Conservation (phyloP, 305 asterid species). For the Fraxinus nigra region DNA sequence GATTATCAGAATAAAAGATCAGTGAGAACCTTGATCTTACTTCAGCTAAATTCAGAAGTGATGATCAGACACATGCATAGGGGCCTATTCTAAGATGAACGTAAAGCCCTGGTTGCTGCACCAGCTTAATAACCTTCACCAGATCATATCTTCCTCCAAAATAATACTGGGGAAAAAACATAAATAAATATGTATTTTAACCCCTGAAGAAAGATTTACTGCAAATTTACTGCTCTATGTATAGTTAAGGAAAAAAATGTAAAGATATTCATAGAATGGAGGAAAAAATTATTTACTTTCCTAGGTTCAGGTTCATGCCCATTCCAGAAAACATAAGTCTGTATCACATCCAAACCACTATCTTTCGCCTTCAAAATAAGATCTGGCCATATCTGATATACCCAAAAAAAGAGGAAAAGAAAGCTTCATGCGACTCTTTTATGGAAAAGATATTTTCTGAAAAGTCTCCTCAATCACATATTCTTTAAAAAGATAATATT, state of each 20-base stretch:
- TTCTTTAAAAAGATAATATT: too few relatives aligned
- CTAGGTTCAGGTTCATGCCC: conserved; percentile 97
- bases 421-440: neutral
- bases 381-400: conserved; percentile 93
- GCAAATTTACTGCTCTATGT: neutral
- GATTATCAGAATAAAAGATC: too few relatives aligned
- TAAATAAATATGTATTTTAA: conserved; percentile 3
- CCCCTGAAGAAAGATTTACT: conserved; percentile 2
- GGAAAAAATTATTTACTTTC: conserved; percentile 45
- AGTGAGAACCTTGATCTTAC: too few relatives aligned
- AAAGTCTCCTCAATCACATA: too few relatives aligned
- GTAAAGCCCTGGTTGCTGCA: conserved; percentile 78
- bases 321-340: conserved; percentile 97
- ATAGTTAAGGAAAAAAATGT: neutral
- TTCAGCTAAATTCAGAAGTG: too few relatives aligned
- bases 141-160: conserved; percentile 90
- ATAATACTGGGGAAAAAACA: conserved; percentile 52
- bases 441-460: neutral
- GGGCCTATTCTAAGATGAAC: conserved; percentile 90
- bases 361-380: conserved; percentile 93
- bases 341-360: conserved; percentile 94
- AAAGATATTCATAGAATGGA: neutral
- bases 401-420: conserved; percentile 23
- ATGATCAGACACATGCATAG: conserved; percentile 64
- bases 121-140: conserved; percentile 84